Percentiles rank a stretch among this genome's conserved stretches.
phyloP scores from a whole-genome alignment of 108 stramenopile genomes.

The Phaeodactylum tricornutum region DNA sequence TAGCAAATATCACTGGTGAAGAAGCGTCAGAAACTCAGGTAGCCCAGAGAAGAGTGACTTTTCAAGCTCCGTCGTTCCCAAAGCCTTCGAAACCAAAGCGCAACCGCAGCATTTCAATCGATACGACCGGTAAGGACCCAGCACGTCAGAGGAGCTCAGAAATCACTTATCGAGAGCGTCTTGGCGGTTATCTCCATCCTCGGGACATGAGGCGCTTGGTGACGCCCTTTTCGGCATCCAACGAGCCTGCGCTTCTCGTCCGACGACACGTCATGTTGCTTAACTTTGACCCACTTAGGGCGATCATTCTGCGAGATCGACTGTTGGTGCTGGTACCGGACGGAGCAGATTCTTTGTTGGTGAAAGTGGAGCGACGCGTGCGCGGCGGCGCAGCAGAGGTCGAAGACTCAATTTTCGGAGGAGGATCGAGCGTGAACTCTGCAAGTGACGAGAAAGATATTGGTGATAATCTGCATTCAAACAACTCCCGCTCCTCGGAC shows the following conservation, averaged over 20 bases:
- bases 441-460: not conserved
- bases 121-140: too few species aligned
- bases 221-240: constrained; percentile 79
- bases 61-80: too few species aligned
- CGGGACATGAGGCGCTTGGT: constrained; percentile 87
- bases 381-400: constrained; percentile 39
- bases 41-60: too few species aligned
- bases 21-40: too few species aligned
- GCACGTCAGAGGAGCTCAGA: too few species aligned
- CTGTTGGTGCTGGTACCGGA: constrained; percentile 69
- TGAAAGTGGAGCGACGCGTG: constrained; percentile 51
- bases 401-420: constrained; percentile 43
- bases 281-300: constrained; percentile 79
- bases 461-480: not conserved
- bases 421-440: not conserved
- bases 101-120: too few species aligned
- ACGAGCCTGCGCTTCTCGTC: constrained; percentile 77
- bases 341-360: constrained; percentile 77
- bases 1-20: too few species aligned
- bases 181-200: constrained; percentile 85
- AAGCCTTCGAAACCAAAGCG: too few species aligned
- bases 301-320: constrained; percentile 72
- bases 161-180: constrained; percentile 42
- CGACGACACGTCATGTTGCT: constrained; percentile 80
- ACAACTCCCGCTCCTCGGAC: not conserved